Conservation (phyloP, 768 basidiomycete genomes). For the Coprinopsis cinerea region DNA sequence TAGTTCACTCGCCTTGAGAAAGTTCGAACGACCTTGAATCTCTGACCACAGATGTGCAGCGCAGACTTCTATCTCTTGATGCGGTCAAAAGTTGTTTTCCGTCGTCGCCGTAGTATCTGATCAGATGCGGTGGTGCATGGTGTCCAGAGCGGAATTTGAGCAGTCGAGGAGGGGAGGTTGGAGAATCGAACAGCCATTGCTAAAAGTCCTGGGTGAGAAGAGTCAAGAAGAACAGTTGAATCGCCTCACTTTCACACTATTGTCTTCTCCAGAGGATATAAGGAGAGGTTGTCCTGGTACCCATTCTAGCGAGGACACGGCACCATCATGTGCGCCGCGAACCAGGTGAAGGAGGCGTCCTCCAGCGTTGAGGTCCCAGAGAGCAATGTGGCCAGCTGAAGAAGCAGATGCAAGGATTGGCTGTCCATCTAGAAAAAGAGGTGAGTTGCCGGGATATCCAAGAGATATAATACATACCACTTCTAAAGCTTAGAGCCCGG, state of each 20-base stretch:
- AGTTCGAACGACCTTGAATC: slow-evolving; percentile 94
- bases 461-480: slow-evolving; percentile 42
- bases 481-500: slow-evolving; percentile 76
- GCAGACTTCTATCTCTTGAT: slow-evolving; percentile 81
- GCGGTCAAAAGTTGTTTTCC: slow-evolving; percentile 91
- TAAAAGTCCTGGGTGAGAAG: slow-evolving; percentile 23
- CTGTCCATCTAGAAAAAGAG: slow-evolving; percentile 59
- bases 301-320: slow-evolving; percentile 83
- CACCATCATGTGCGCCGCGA: slow-evolving; percentile 84
- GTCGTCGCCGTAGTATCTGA: slow-evolving; percentile 95
- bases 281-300: slow-evolving; percentile 88
- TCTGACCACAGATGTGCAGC: slow-evolving; percentile 88
- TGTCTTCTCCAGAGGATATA: slow-evolving; percentile 88
- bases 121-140: slow-evolving; percentile 82
- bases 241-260: slow-evolving; percentile 81
- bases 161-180: slow-evolving; percentile 76
- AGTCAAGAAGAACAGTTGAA: not conserved
- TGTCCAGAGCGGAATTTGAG: slow-evolving; percentile 93
- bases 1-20: slow-evolving; percentile 69
- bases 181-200: slow-evolving; percentile 99
- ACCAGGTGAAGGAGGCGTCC: slow-evolving; percentile 82
- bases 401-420: slow-evolving; percentile 86
- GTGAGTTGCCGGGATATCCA: not conserved
- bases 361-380: slow-evolving; percentile 87
- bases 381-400: slow-evolving; percentile 79